These are phyloP conservation scores for Byssoonygena ceratinophila DNA, from an alignment of 2,329 filamentous ascomycete genomes.

Conservation along the genomic window DNA sequence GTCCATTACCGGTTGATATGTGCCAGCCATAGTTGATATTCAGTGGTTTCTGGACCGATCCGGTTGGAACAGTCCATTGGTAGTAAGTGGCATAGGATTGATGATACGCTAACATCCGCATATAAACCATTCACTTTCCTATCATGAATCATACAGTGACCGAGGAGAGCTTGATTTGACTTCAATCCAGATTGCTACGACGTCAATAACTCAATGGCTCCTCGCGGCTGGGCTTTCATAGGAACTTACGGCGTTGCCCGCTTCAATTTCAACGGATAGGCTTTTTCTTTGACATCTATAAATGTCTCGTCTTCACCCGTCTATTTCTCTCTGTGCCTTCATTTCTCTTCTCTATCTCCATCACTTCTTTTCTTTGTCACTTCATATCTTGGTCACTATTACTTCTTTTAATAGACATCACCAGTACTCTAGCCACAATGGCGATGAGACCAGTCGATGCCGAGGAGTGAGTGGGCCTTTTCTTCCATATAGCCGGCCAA, in stretches of 20 bases:
- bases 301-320: neutral
- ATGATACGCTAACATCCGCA: neutral
- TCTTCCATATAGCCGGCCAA: neutral
- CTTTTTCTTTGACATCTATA: neutral
- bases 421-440: too few relatives aligned
- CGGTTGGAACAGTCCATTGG: neutral
- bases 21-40: too few relatives aligned
- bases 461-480: neutral
- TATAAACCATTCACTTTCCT: neutral
- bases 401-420: neutral
- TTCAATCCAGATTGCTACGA: neutral
- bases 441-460: neutral
- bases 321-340: neutral
- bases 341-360: too few relatives aligned
- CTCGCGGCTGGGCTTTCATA: neutral
- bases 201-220: neutral
- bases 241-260: neutral
- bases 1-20: neutral
- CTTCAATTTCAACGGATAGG: neutral
- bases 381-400: neutral
- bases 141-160: constrained; percentile 1
- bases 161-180: neutral
- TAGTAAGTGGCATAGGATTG: neutral
- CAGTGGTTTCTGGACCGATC: neutral
- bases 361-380: neutral